Conservation (phyloP, 2,329 filamentous ascomycete genomes). For the Cladosporium sp. region DNA sequence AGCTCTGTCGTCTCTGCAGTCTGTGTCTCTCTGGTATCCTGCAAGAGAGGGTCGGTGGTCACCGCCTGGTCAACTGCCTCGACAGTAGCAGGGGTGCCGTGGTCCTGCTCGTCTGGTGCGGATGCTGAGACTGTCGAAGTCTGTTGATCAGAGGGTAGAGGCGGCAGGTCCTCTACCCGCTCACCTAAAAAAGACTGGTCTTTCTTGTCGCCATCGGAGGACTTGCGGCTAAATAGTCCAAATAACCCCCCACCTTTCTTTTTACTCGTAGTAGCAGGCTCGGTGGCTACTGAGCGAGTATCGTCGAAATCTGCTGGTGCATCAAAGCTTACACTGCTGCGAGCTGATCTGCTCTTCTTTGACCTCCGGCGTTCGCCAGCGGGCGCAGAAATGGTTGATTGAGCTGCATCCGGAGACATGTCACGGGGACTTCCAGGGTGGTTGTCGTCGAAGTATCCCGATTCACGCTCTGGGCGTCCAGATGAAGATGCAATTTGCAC, state of each 20-base stretch:
- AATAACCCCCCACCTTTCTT: conserved; percentile 41
- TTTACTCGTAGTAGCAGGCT: conserved; percentile 33
- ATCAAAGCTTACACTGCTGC: conserved; percentile 33
- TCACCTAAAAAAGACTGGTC: conserved; percentile 60
- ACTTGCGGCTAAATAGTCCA: conserved; percentile 43
- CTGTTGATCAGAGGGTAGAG: conserved; percentile 34
- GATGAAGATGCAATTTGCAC: background rate
- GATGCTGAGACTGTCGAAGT: conserved; percentile 24
- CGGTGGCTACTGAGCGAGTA: conserved; percentile 33
- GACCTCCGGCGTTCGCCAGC: conserved; percentile 29
- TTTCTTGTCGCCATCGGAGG: conserved; percentile 25
- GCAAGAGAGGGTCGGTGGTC: background rate
- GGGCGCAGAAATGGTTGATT: conserved; percentile 23
- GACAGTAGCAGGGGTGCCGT: conserved; percentile 30
- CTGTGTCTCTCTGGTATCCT: background rate
- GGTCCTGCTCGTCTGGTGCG: conserved; percentile 24
- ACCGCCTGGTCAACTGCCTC: conserved; percentile 19
- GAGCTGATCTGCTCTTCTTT: conserved; percentile 22
- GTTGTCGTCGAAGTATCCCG: conserved; percentile 6
- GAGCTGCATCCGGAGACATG: conserved; percentile 15
- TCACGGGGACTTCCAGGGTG: conserved; percentile 13
- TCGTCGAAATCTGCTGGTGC: conserved; percentile 31
- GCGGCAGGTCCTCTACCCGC: conserved; percentile 56
- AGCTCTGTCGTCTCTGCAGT: background rate
- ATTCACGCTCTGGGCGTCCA: conserved; percentile 1